These are phyloP conservation scores for Salix koriyanagi DNA, from an alignment of 345 rosid species.

Conservation along the genomic window DNA sequence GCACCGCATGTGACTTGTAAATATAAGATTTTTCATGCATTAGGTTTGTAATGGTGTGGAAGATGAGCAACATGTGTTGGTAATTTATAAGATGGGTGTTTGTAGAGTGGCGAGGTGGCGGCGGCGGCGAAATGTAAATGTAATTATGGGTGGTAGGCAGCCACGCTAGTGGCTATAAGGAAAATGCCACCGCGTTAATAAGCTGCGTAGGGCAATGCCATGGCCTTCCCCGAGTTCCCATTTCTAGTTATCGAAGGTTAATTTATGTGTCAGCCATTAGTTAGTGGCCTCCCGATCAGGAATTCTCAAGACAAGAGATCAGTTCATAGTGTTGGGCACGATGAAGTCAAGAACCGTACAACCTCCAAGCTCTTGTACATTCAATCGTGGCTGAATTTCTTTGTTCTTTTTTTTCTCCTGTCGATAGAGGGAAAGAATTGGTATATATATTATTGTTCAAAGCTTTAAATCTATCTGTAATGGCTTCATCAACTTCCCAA, in stretches of 20 bases:
- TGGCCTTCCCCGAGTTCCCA: not conserved
- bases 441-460: not conserved
- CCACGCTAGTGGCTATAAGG: not conserved
- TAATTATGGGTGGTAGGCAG: not conserved
- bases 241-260: not conserved
- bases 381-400: not conserved
- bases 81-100: not conserved
- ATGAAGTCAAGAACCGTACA: not conserved
- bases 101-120: not conserved
- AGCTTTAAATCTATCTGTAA: not conserved
- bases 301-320: not conserved
- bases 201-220: not conserved
- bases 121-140: not conserved
- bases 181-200: not conserved
- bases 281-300: not conserved
- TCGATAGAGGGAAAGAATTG: not conserved
- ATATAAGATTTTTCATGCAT: not conserved
- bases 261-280: not conserved
- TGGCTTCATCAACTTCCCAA: not conserved
- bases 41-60: not conserved
- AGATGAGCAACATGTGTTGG: not conserved
- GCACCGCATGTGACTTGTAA: no score
- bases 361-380: not conserved
- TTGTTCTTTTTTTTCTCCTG: not conserved
- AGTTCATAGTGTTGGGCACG: not conserved